Evolutionary conservation across 1,284 basidiomycete genomes (phyloP), one percentile per base, ranked within the genome.

Genomic region (Leucoagaricus sp.): DNA sequence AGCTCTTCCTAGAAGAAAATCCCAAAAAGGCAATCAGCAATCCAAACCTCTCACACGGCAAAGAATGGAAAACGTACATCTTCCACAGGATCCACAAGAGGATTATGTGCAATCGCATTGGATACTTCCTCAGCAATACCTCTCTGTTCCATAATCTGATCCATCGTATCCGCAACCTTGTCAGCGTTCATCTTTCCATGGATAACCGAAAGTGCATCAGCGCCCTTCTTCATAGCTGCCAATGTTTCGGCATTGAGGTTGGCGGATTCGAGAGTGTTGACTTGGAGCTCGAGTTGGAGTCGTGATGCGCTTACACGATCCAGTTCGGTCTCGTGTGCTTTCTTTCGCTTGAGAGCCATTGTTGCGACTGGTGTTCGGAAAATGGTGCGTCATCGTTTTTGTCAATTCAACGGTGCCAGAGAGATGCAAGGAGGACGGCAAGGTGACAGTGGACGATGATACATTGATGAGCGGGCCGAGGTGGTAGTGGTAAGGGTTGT

Each of bases 181-280:
- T 93, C 89, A 64, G 97, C 87, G 63, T 88, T 89, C 94, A 98
- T 82, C 67, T 87, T 89, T 55, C 89, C 89, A 68, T 99, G 97
- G 58, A 99, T 98, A 47, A 84, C 83, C 76, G 92, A 92, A 71
- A 99, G 83, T 15, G 93, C 97, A 61, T 91, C 88, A 0, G 95
- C 86, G 41, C 94, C 97, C 74, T 93, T 92, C 87, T 95, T 96
- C 94, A 99, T 98, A 26, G 94, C 96, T 26, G 85, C 79, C 93
- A 99, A 96, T 28, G 95, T 98, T 82, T 98, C 96, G 68, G 94
- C 90, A 74, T 99, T 99, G 75, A 99, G 85, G 78, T 98, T 99
- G 49, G 97, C 97, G 19, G 92, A 94, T 75, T 99, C 97, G 57
- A 99, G 86, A 29, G 96, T 96, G 74, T 97, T 96, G 61, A 99